Evolutionary conservation across 495 filamentous ascomycete genomes (phyloP), one percentile per base, ranked within the genome.

Genomic region (Penicillium canescens): DNA sequence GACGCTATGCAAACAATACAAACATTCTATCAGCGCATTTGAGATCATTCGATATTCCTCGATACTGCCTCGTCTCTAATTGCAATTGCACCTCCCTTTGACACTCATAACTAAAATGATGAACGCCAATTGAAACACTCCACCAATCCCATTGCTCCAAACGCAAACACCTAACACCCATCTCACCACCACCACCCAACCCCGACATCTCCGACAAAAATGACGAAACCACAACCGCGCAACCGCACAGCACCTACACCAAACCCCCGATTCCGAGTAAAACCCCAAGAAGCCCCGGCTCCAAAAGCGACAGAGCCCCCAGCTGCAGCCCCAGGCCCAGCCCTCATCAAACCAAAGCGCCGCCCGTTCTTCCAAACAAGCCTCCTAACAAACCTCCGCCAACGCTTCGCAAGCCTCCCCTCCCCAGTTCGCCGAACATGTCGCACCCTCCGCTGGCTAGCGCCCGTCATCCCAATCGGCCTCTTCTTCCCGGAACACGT

Each of bases 401-500:
- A 54, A 42, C 58, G 66, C 61, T 69, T 67, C 52, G 50, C 67
- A 18, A n/a, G 67, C 35, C 62, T 74, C 62, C 72, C 75, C 5
- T 31, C 31, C 18, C 57, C 68, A 12, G 31, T 70, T 39, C 70
- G 61, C 31, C 37, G 60, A 23, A 52, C 62, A 54, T 55, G 70
- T 44, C 68, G 65, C 53, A 46, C 60, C 28, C 71, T 84, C 38
- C 70, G 86, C 59, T 65, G 77, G 51, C 72, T 84, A 54, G 76
- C 77, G 24, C 82, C 85, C 28, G 77, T 85, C 69, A 59, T 89
- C 24, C 87, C 87, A 1, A 80, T 87, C 24, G 65, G 81, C 21
- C 76, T 86, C 39, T 86, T 83, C 71, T 81, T 90, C 71, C 82
- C 84, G 44, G 74, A 78, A 42, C 75, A 87, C 59, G 73, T 90